phyloP scores from a whole-genome alignment of 2,329 filamentous ascomycete genomes.

The Apiospora koreana region DNA sequence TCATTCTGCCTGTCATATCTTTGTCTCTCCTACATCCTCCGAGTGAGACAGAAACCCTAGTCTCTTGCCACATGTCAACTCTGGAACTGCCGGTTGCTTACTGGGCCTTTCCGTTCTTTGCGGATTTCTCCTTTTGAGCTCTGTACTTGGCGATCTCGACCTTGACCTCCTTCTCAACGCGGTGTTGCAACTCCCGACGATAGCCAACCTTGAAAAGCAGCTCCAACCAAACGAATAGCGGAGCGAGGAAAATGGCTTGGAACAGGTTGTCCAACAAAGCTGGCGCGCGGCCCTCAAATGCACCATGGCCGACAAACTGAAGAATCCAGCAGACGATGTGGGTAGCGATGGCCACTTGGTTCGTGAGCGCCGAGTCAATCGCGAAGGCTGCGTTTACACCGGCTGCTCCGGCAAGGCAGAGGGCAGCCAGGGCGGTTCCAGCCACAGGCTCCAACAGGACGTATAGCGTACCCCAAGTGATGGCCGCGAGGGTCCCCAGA shows the following conservation, averaged over 20 bases:
- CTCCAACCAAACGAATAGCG: constrained; percentile 97
- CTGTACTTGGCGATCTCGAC: constrained; percentile 77
- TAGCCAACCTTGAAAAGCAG: constrained; percentile 89
- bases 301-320: constrained; percentile 90
- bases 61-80: background rate
- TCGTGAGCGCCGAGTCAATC: constrained; percentile 51
- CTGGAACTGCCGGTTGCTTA: constrained; percentile 27
- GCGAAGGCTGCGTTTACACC: constrained; percentile 73
- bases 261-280: constrained; percentile 88
- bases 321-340: constrained; percentile 79
- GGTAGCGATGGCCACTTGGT: constrained; percentile 61
- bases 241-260: constrained; percentile 89
- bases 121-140: constrained; percentile 45
- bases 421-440: constrained; percentile 72
- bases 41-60: background rate
- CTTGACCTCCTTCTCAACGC: constrained; percentile 75
- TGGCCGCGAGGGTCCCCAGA: constrained; percentile 63
- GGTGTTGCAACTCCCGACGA: constrained; percentile 79
- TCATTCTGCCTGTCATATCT: background rate
- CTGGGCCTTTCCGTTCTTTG: constrained; percentile 53
- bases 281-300: constrained; percentile 84
- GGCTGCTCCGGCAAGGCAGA: constrained; percentile 76
- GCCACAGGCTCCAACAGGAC: constrained; percentile 93
- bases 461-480: constrained; percentile 77
- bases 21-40: background rate